phyloP scores from a whole-genome alignment of 2,329 filamentous ascomycete genomes.

The Botrytis cinerea region DNA sequence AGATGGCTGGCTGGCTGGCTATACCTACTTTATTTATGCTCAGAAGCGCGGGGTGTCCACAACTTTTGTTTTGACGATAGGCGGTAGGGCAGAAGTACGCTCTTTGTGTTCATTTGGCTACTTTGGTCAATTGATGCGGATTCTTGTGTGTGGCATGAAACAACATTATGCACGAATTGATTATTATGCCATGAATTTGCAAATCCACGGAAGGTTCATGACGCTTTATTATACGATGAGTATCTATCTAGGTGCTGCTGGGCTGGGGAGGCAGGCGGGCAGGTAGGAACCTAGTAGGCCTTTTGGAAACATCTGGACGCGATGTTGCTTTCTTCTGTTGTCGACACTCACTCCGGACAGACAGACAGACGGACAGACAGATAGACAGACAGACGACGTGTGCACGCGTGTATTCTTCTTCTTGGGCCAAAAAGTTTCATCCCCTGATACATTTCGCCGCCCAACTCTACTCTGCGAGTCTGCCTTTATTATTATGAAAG shows the following conservation, averaged over 20 bases:
- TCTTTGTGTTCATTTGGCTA: not conserved
- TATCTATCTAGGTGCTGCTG: not conserved
- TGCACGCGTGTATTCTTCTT: not conserved
- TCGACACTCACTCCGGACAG: not conserved
- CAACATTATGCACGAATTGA: not conserved
- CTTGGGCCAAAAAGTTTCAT: not conserved
- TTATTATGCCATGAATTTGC: not conserved
- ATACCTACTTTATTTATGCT: slow-evolving; percentile 17
- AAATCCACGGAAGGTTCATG: not conserved
- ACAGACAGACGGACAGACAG: no score
- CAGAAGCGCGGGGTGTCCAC: slow-evolving; percentile 22
- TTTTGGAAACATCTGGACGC: not conserved
- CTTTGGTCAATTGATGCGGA: not conserved
- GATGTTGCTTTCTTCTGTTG: not conserved
- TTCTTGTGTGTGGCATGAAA: not conserved
- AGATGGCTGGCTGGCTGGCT: not conserved
- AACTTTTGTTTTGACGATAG: slow-evolving; percentile 11
- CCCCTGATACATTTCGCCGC: not conserved
- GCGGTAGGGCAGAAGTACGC: slow-evolving; percentile 11
- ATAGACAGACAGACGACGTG: no score
- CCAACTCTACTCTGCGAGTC: not conserved
- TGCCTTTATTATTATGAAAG: not conserved
- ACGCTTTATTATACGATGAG: not conserved
- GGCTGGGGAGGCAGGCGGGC: no score
- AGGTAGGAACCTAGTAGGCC: not conserved